Evolutionary conservation across 495 filamentous ascomycete genomes (phyloP).

Genomic region (Neurospora sp.): DNA sequence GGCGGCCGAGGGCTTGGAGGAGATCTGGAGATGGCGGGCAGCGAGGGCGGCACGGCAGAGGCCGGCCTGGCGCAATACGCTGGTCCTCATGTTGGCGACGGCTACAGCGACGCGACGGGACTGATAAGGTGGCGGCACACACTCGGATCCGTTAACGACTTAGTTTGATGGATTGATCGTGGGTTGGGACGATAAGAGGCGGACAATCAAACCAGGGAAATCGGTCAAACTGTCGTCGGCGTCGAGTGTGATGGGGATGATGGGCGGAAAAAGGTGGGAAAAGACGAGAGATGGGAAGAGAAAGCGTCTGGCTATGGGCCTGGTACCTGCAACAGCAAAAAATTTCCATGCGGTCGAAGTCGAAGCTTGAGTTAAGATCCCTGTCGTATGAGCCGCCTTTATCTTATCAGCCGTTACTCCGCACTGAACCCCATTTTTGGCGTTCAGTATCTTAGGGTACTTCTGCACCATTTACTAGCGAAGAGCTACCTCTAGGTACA

Average conservation of each 20-base stretch:
- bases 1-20: constrained; percentile 12
- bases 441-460: background rate
- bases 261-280: background rate
- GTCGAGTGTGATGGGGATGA: background rate
- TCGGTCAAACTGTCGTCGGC: background rate
- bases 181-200: background rate
- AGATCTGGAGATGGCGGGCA: constrained; percentile 16
- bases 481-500: background rate
- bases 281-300: constrained; percentile 8
- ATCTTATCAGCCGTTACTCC: background rate
- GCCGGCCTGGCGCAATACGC: constrained; percentile 20
- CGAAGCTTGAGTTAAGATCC: background rate
- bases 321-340: constrained; percentile 3
- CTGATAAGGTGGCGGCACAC: background rate
- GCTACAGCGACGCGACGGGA: background rate
- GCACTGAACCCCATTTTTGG: background rate
- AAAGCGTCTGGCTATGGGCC: constrained; percentile 2
- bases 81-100: constrained; percentile 20
- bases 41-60: constrained; percentile 16
- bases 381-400: background rate
- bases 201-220: background rate
- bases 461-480: background rate
- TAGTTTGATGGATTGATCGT: background rate
- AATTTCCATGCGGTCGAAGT: background rate
- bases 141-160: background rate